Base-by-base conservation (phyloP, 805 yeast genomes). In the Ogataea thermomethanolica region DNA sequence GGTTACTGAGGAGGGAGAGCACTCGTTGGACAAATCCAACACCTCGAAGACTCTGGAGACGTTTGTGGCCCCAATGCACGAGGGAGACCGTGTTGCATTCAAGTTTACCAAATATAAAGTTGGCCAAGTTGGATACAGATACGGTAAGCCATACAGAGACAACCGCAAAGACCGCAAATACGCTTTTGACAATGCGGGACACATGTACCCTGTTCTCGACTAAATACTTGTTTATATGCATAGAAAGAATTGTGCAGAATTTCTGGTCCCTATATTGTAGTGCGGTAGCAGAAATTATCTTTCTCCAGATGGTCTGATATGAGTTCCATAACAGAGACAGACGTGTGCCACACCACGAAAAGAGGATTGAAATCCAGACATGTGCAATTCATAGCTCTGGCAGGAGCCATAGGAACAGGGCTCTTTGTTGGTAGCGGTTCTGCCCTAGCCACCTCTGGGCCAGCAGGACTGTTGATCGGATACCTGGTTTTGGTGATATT, bases 91-190 rank as follows among this genome's bases (percentile, higher is more conserved):
- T 57, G 64, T 75, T 37, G 73, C 73, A 37, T 85, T 84, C 72
- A 79, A 78, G 58, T 90, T 91, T 64, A 80, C 84, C 14, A 74
- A 80, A 47, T 83, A 88, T 32, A 79, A 74, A 56, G 87, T 84
- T 34, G 97, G 96, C 26, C 67, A 78, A 41, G 93, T 89, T 39
- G 99, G 98, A 36, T 78, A 68, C 74, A 80, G 98, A 59, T 91
- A 91, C 59, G 98, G 98, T 65, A 86, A 89, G 29, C 76, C 88
- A 13, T 73, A 81, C 50, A 86, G 96, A 69, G 98, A 91, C 65
- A 81, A 87, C 55, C 87, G 83, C 75, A 85, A 81, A 59, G 83
- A 87, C 61, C 79, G 98, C 65, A 76, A 72, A 50, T 71, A 84
- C 52, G 85, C 81, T 2, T 85, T 73, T 61, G 81, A 83, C 56